A percentile compares a stretch with the other conserved stretches of the same genome.
Conservation (phyloP, 306 rosid genomes). For the Comarum palustre region DNA sequence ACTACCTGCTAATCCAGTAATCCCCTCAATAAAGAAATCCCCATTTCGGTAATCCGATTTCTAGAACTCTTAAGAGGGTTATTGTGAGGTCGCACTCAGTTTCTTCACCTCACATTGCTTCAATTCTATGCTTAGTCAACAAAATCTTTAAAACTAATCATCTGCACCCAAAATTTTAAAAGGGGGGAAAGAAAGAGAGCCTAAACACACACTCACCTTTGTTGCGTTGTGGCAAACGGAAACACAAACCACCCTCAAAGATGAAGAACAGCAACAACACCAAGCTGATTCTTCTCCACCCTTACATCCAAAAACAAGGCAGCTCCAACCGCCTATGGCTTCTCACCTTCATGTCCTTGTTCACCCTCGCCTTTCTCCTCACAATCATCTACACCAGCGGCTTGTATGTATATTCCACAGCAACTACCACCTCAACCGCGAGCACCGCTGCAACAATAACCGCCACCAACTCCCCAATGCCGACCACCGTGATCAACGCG, state of each 20-base stretch:
- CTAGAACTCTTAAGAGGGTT: conserved; percentile 28
- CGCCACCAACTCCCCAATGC: conserved; percentile 35
- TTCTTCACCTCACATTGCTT: conserved; percentile 37
- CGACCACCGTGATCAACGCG: conserved; percentile 77
- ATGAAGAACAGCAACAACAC: conserved; percentile 84
- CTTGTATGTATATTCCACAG: neutral
- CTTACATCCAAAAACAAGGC: conserved; percentile 94
- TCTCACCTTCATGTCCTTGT: conserved; percentile 67
- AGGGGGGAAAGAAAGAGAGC: neutral
- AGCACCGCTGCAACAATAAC: conserved; percentile 20
- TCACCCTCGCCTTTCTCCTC: conserved; percentile 77
- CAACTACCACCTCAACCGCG: conserved; percentile 21
- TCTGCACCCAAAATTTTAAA: conserved; percentile 18
- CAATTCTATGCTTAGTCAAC: conserved; percentile 33
- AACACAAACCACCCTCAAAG: neutral
- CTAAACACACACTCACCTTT: neutral
- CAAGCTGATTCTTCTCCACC: conserved; percentile 92
- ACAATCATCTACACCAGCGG: conserved; percentile 76
- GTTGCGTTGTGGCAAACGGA: neutral
- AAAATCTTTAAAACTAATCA: conserved; percentile 51
- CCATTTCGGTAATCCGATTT: conserved; percentile 4
- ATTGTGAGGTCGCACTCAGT: conserved; percentile 50
- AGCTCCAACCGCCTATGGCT: conserved; percentile 81
- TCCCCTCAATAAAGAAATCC: conserved; percentile 4
- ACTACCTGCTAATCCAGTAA: neutral